Conservation (phyloP, 352 stramenopile genomes). For the Phytophthora boehmeriae region DNA sequence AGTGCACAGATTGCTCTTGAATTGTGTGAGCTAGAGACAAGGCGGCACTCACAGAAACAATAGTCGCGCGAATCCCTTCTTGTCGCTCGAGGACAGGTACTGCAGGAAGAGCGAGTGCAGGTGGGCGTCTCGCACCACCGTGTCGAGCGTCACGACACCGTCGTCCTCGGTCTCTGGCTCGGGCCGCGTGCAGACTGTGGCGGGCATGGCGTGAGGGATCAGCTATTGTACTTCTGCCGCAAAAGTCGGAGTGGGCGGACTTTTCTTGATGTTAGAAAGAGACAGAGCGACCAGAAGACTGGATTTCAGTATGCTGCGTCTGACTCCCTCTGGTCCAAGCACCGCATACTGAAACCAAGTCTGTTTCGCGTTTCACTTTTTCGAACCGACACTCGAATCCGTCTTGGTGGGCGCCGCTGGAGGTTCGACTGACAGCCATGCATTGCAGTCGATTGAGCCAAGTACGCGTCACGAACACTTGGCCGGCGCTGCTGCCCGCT, state of each 20-base stretch:
- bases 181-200: not conserved
- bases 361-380: too few relatives aligned
- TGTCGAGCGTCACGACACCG: constrained; percentile 57
- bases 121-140: constrained; percentile 78
- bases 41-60: constrained; percentile 83
- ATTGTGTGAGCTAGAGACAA: too few relatives aligned
- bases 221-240: too few relatives aligned
- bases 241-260: not conserved
- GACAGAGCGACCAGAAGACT: not conserved
- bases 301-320: not conserved
- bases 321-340: not conserved
- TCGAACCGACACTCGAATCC: not conserved
- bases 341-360: too few relatives aligned
- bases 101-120: constrained; percentile 84
- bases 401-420: too few relatives aligned
- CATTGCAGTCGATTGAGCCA: too few relatives aligned
- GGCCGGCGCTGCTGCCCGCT: not conserved
- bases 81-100: constrained; percentile 68
- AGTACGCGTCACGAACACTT: too few relatives aligned
- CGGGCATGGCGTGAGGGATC: constrained; percentile 6
- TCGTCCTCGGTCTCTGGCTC: constrained; percentile 11
- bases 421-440: too few relatives aligned
- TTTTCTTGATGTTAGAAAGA: not conserved
- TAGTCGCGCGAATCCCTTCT: constrained; percentile 76
- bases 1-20: not conserved